Evolutionary conservation across 2,329 filamentous ascomycete species (phyloP), one percentile per base, ranked within the genome.

Genomic region (Hymenoscyphus linearis): DNA sequence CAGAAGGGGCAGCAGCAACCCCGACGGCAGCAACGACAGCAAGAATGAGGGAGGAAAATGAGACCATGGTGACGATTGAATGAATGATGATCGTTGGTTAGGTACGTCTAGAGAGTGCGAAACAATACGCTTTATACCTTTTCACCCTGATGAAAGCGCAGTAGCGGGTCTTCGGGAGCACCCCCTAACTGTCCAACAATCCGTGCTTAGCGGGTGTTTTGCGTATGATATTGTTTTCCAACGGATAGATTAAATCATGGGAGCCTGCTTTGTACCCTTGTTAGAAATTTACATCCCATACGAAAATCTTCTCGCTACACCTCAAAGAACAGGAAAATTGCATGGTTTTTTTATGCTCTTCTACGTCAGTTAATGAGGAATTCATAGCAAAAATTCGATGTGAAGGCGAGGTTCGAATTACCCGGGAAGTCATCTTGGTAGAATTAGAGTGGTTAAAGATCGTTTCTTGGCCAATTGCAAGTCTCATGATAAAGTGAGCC

Each of bases 21-120:
- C 59, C 60, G 55, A 58, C 62, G 40, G 55, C 60, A 35, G 62
- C 57, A 26, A 61, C 62, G 36, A 60, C 52, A 18, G 56, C 62
- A 53, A 67, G 54, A 35, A 68, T 9, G 50, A 69, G 52, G 34
- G 66, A 66, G 18, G 62, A 57, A 57, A 69, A 65, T 12, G 61
- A 66, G 27, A 69, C 62, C 67, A 69, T 69, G 22, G 50, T 61
- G 59, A 26, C 25, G 57, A 58, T 52, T 34, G 35, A 47, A 27
- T 47, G 55, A 57, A 12, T 25, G 37, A 47, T 57, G 55, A 12
- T 56, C 34, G 40, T 47, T 47, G 40, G 18, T 12, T 47, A 18
- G 18, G 22, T n/a, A 12, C 18, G 12, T 18, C 40, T 3, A 47
- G 40, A 16, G 22, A 22, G 40, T 22, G 40, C n/a, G 40, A 47